Base-by-base conservation (phyloP, 306 rosid species). In the Dryas octopetala region DNA sequence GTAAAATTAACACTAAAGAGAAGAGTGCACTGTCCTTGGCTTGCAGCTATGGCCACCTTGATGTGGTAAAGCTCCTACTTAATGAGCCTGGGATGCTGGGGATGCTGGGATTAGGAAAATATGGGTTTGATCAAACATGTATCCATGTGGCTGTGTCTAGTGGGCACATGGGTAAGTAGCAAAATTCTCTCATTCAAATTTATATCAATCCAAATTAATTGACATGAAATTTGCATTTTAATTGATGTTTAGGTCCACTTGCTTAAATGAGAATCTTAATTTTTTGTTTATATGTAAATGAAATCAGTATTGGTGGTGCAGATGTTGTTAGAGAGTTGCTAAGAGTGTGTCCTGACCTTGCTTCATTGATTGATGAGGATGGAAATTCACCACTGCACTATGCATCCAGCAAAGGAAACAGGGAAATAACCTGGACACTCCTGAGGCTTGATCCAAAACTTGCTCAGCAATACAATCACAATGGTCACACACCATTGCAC, bases 401-500 rank as follows among this genome's bases (percentile, higher is more conserved):
- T 51, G 92, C 92, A 58, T 63, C 86, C 49, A 49, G 19, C 14
- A 57, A 70, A 48, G 94, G 89, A 17, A 79, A 78, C 48, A 79
- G 79, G 76, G 96, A 90, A 60, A 79, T 90, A 70, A 83, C 73
- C 1, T 71, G 86, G 87, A 76, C 75, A 47, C 88, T 90, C 14
- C 83, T 90, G 14, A 85, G 54, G 43, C 74, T 89, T 45, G 86
- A 89, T 72, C 76, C 80, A 2, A 79, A 28, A 32, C 82, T 86
- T 14, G 83, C 89, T 54, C 72, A 84, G 26, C 80, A 73, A 4
- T 76, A 75, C 83, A 92, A 92, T 84, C 78, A 60, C 80, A 75
- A 82, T 58, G 92, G 96, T 9, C 85, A 83, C 68, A 90, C 96
- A 4, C 91, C 98, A 12, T 53, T 89, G 81, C 96, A 92, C 75